Conservation (phyloP, 148 eudicot species). For the Dianthus caryophyllus region DNA sequence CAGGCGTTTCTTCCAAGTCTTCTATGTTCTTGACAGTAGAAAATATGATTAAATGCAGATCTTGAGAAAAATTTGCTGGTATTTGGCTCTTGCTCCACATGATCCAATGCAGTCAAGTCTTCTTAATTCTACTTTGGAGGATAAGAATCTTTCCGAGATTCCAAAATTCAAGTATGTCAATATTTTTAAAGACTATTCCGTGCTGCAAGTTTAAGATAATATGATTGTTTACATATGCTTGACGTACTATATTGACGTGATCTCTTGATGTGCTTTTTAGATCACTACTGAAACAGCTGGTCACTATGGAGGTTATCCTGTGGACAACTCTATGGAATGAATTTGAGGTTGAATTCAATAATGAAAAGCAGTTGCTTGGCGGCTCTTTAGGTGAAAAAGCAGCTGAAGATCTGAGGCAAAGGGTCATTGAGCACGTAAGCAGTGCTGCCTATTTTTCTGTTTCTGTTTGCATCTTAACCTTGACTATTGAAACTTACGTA, state of each 20-base stretch:
- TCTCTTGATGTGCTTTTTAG: slow-evolving; percentile 37
- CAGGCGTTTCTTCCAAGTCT: neutral
- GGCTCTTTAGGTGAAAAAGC: slow-evolving; percentile 91
- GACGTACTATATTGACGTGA: neutral
- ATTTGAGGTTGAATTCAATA: slow-evolving; percentile 73
- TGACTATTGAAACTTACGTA: neutral
- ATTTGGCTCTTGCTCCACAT: slow-evolving; percentile 74
- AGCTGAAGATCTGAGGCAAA: slow-evolving; percentile 79
- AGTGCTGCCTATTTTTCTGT: neutral
- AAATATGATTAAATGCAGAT: slow-evolving; percentile 36
- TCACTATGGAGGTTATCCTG: slow-evolving; percentile 89
- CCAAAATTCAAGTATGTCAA: slow-evolving; percentile 64
- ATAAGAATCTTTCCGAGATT: slow-evolving; percentile 79
- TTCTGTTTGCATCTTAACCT: neutral
- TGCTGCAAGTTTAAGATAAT: neutral
- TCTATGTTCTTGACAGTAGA: neutral
- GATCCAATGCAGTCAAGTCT: slow-evolving; percentile 99
- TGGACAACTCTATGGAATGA: slow-evolving; percentile 87
- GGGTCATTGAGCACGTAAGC: slow-evolving; percentile 92
- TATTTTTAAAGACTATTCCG: neutral
- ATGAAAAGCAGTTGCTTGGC: slow-evolving; percentile 74
- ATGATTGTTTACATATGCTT: slow-evolving; percentile 3
- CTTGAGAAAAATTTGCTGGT: slow-evolving; percentile 91
- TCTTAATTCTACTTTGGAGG: slow-evolving; percentile 85
- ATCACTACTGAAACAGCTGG: slow-evolving; percentile 72